Evolutionary conservation across 345 rosid genomes (phyloP), one percentile per base, ranked within the genome.

Genomic region (Ceriops decandra): DNA sequence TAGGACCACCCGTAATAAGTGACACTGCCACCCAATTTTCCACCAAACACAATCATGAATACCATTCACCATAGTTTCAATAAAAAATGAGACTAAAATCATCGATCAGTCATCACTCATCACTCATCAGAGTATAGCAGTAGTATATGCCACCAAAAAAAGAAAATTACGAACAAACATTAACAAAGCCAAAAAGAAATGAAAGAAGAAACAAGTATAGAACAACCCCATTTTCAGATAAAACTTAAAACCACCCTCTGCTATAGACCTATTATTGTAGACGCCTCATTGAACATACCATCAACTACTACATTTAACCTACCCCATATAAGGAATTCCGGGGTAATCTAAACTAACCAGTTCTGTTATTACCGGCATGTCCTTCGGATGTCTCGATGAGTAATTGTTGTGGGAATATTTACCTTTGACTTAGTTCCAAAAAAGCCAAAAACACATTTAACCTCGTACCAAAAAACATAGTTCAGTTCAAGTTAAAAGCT

Each of bases 1-100:
- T 7, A 51, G 64, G 75, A 58, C 75, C 75, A 58, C 52, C 17
- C 33, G 33, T 52, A 42, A 57, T 42, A 63, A 31, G 53, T 49
- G 57, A 22, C 26, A 58, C 58, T 16, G 11, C 42, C 49, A 15
- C 57, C 11, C 38, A 60, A 59, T 33, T 20, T 65, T 52, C 66
- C 75, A 52, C 19, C 65, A 26, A 24, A 53, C 10, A 52, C 38
- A 15, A 59, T 46, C 53, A 19, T 15, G 6, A 16, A 17, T 31
- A 21, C 60, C 19, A 57, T 28, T 46, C 17, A 36, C 31, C n/a
- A 2, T 38, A 38, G 4, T 10, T 15, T 10, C 2, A 10, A 33
- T 33, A 1, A 33, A 38, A 51, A 15, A 19, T 35, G 36, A 61
- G 10, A 33, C 36, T 33, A 33, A 33, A 7, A 33, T 33, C 9